Base-by-base conservation (phyloP, 495 filamentous ascomycete genomes). In the Hypoxylon perforatum region DNA sequence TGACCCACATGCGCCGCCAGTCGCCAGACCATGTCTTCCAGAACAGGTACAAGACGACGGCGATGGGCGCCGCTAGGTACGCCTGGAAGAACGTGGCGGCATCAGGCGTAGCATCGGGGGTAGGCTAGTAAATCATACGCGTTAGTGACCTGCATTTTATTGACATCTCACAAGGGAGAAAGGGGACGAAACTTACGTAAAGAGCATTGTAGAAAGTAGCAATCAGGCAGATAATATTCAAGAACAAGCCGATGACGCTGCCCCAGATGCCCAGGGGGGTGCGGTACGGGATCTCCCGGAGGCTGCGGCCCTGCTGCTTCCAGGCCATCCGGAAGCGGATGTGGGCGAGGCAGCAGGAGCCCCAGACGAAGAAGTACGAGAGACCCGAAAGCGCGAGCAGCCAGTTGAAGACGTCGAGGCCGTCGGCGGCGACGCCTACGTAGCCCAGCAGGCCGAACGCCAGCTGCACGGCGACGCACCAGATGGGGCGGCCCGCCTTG, bases 1-100 rank as follows among this genome's bases (percentile, higher is more conserved):
- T 70, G 15, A 94, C 73, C 73, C 92, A 91, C 50, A 94, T 63
- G 45, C 91, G 87, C 51, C 91, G 87, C 51, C 92, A 85, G 57
- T 90, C 83, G 17, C 91, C 87, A 3, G 89, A 90, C 60, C 71
- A 78, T 35, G 79, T 12, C 66, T 83, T 84, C 78, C 80, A 82
- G 51, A 66, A 63, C 1, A 83, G 12, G 63, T 80, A 84, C 21
- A 83, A 70, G 1, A 58, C 36, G 25, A 91, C 73, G 60, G 89
- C 80, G 30, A 91, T 73, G 2, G 83, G 83, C 2, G 77, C 78
- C 1, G 89, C 88, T 5, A 92, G 85, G 70, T 91, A 91, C 23
- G 65, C 64, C 63, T 84, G 25, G 77, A 92, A 91, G 82, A 92
- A 92, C n/a, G n/a, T 60, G 61, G 84, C 55, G 0, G 81, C 80